Evolutionary conservation across 176 grass and related monocot species (phyloP), one percentile per base, ranked within the genome.

Genomic region (Rhynchospora breviuscula): DNA sequence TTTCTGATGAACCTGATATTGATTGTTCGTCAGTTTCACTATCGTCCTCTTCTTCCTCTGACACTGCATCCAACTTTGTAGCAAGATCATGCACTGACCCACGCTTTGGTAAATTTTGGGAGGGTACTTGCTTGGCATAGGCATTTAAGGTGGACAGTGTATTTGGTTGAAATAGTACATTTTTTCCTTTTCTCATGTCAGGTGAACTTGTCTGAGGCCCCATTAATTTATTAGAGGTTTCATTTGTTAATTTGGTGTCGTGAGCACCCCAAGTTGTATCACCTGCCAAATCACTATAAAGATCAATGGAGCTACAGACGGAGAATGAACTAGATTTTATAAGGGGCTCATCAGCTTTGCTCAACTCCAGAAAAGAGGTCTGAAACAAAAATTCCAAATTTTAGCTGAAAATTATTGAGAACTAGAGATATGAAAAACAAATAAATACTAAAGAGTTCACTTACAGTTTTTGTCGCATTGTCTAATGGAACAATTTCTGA

Each of bases 221-320:
- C 87, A 82, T 58, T 61, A 51, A 82, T 92, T 91, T 92, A 74
- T 63, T 87, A 78, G 81, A 65, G 85, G 25, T 89, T 53, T 88
- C 77, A 68, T 74, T 86, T 61, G 84, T 48, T 12, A 63, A 47
- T 78, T 91, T 88, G n/a, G 88, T 43, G 87, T 78, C 73, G 76
- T 90, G 92, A 40, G 46, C 45, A 29, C 75, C 83, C 90, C 92
- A 98, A 82, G 58, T 85, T 85, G 70, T 86, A 67, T 91, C 87
- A 70, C 85, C 90, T 82, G 89, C 94, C 49, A 98, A 90, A 63
- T 98, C 92, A 87, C 84, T 85, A 84, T 87, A 98, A 40, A 98
- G 79, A 81, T 98, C 95, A 3, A 98, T 85, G 19, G 87, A 90
- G 48, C 91, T 90, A 84, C 81, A 86, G 19, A 91, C 82, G 64